Conservation (phyloP, 495 filamentous ascomycete species). For the Aspergillus homomorphus region DNA sequence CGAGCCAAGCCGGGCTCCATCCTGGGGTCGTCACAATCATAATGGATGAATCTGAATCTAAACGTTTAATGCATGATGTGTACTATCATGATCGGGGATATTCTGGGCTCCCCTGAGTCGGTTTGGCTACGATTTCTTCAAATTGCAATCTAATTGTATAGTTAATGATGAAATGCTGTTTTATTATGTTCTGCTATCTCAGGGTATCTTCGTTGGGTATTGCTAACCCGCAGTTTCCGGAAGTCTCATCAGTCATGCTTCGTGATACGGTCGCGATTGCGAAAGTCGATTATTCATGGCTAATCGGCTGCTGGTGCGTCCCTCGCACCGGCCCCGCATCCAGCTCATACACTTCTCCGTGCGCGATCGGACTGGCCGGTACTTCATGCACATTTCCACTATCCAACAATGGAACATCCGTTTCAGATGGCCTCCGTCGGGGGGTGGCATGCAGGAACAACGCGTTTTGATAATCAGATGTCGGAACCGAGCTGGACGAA, state of each 20-base stretch:
- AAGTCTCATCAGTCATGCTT: conserved; percentile 8
- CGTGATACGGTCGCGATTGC: background rate
- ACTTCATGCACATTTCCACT: conserved; percentile 23
- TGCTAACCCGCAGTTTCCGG: background rate
- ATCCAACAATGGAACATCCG: conserved; percentile 26
- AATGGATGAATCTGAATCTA: conserved; percentile 7
- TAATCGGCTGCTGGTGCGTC: conserved; percentile 21
- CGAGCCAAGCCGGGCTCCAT: conserved; percentile 9
- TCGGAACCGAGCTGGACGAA: background rate
- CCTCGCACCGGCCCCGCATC: conserved; percentile 21
- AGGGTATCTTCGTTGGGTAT: background rate
- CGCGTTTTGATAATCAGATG: background rate
- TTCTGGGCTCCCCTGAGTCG: background rate
- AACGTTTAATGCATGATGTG: conserved; percentile 9
- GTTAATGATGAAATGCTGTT: background rate
- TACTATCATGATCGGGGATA: conserved; percentile 8
- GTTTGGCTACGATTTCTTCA: background rate
- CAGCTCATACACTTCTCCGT: conserved; percentile 18
- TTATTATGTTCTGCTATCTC: background rate
- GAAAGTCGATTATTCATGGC: conserved; percentile 4
- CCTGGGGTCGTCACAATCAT: conserved; percentile 6
- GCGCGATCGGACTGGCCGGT: conserved; percentile 3
- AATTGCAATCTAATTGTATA: conserved; percentile 4
- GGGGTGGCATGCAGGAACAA: conserved; percentile 11
- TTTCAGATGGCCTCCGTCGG: conserved; percentile 13